Conservation (phyloP, 768 basidiomycete species). For the Coprinellus micaceus region DNA sequence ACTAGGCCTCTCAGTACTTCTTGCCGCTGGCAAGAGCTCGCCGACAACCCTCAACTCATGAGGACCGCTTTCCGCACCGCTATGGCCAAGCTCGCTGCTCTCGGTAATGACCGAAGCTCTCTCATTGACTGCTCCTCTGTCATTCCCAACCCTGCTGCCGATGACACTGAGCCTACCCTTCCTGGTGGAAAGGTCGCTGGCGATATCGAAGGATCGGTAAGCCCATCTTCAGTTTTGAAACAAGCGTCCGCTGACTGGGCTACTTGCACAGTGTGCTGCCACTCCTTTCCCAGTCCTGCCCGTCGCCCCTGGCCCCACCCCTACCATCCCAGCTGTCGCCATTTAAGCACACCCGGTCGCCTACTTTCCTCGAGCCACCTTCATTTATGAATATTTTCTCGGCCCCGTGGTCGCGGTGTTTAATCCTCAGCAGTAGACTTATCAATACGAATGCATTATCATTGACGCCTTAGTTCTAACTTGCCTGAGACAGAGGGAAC, state of each 20-base stretch:
- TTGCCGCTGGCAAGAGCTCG: constrained; percentile 46
- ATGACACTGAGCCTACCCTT: neutral
- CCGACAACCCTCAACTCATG: constrained; percentile 32
- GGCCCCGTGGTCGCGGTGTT: too few species aligned
- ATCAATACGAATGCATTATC: too few species aligned
- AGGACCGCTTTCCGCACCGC: constrained; percentile 36
- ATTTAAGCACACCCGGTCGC: too few species aligned
- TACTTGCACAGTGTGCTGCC: neutral
- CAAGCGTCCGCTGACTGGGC: too few species aligned
- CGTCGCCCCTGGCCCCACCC: constrained; percentile 1
- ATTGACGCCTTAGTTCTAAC: too few species aligned
- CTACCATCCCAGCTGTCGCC: constrained; percentile 1
- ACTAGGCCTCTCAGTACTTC: constrained; percentile 39
- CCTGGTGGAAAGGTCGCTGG: constrained; percentile 1
- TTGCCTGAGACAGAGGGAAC: too few species aligned
- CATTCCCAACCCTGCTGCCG: constrained; percentile 29
- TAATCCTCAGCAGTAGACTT: too few species aligned
- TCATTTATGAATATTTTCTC: too few species aligned
- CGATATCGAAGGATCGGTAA: constrained; percentile 7
- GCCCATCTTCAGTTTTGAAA: neutral
- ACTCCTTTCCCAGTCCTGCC: constrained; percentile 1
- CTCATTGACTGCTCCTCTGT: constrained; percentile 45
- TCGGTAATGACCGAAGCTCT: constrained; percentile 35
- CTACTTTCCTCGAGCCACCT: too few species aligned
- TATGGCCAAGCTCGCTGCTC: constrained; percentile 40